A percentile compares a stretch with the other conserved stretches of the same genome.
phyloP scores from a whole-genome alignment of 2,329 filamentous ascomycete species.

The Leptographium galeiforme region DNA sequence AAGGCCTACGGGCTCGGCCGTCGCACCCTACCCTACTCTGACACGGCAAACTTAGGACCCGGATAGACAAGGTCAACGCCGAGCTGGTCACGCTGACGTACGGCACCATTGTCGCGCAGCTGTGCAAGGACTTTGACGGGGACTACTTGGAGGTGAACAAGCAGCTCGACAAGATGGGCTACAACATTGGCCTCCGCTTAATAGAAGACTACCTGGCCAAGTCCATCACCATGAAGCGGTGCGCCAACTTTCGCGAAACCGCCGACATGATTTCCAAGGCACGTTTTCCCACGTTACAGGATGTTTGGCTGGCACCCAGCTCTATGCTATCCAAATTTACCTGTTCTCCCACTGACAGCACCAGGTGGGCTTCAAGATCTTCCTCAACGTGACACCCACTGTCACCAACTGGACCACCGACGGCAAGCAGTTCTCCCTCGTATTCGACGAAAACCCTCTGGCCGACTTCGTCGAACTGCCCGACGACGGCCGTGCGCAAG shows the following conservation, averaged over 20 bases:
- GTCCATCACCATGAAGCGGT: slow-evolving; percentile 77
- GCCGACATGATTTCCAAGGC: slow-evolving; percentile 91
- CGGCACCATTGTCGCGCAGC: slow-evolving; percentile 89
- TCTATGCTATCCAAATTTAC: not conserved
- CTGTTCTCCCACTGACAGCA: not conserved
- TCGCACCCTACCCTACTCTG: too few relatives aligned
- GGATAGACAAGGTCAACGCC: slow-evolving; percentile 94
- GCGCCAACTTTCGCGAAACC: slow-evolving; percentile 86
- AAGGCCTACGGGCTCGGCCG: too few relatives aligned
- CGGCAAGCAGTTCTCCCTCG: slow-evolving; percentile 88
- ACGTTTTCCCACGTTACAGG: slow-evolving; percentile 3
- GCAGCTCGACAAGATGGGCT: slow-evolving; percentile 97
- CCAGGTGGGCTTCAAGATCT: slow-evolving; percentile 98
- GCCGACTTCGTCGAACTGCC: slow-evolving; percentile 96
- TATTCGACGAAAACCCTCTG: slow-evolving; percentile 94
- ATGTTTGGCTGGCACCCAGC: too few relatives aligned
- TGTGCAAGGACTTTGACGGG: slow-evolving; percentile 91
- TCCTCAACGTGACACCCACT: slow-evolving; percentile 87
- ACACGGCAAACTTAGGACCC: slow-evolving; percentile 47
- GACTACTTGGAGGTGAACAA: slow-evolving; percentile 95
- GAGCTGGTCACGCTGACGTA: slow-evolving; percentile 96
- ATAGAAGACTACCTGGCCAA: slow-evolving; percentile 98
- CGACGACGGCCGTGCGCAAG: slow-evolving; percentile 87
- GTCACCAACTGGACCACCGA: slow-evolving; percentile 94
- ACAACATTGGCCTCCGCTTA: slow-evolving; percentile 89